phyloP scores from a whole-genome alignment of 176 grass and related monocot genomes.

The Zoysia japonica region DNA sequence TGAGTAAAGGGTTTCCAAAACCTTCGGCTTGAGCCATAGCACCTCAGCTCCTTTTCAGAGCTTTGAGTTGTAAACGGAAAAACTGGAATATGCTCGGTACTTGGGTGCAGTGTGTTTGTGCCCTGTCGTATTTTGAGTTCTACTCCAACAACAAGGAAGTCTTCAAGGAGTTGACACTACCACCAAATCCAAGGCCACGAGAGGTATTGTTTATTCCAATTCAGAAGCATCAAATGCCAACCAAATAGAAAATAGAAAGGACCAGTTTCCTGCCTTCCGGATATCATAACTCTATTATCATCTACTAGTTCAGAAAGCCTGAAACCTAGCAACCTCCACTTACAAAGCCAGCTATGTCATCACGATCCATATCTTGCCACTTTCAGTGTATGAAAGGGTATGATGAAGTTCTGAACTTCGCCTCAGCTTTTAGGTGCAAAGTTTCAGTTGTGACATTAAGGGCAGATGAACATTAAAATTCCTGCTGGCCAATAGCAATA shows the following conservation, averaged over 20 bases:
- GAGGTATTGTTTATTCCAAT: slow-evolving; percentile 58
- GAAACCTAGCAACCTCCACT: slow-evolving; percentile 77
- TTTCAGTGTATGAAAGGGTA: slow-evolving; percentile 53
- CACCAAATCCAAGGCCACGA: slow-evolving; percentile 42
- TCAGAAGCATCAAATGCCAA: slow-evolving; percentile 41
- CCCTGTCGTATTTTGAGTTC: slow-evolving; percentile 33
- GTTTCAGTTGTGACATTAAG: slow-evolving; percentile 16
- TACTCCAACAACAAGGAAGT: slow-evolving; percentile 29
- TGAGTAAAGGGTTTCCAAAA: slow-evolving; percentile 45
- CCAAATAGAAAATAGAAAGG: slow-evolving; percentile 49
- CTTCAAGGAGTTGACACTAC: slow-evolving; percentile 32
- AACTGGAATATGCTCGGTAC: slow-evolving; percentile 20
- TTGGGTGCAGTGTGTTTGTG: slow-evolving; percentile 44
- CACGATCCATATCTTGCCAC: slow-evolving; percentile 76
- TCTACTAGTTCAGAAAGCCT: slow-evolving; percentile 50
- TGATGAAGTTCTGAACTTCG: slow-evolving; percentile 47
- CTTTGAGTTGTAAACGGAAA: slow-evolving; percentile 42
- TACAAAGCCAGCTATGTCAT: slow-evolving; percentile 82
- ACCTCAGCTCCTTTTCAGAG: slow-evolving; percentile 46
- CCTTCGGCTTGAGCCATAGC: slow-evolving; percentile 41
- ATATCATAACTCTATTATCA: slow-evolving; percentile 53
- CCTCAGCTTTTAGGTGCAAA: slow-evolving; percentile 43
- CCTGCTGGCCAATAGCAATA: slow-evolving; percentile 40
- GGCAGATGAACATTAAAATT: slow-evolving; percentile 23
- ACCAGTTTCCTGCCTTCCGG: slow-evolving; percentile 60